phyloP scores from a whole-genome alignment of 2,329 filamentous ascomycete species.

The Phyllosticta paracitricarpa region DNA sequence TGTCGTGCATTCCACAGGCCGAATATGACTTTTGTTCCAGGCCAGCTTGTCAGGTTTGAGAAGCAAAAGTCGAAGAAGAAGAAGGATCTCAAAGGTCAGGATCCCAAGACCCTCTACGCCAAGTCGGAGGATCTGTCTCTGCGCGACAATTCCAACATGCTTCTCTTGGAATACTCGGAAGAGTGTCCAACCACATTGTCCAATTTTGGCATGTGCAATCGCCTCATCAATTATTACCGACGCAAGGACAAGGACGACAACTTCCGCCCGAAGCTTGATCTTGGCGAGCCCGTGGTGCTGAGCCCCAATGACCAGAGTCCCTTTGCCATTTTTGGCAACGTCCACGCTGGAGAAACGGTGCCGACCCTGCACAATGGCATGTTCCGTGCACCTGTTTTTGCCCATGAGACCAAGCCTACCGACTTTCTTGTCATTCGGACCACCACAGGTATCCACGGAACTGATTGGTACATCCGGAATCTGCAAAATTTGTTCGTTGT shows the following conservation, averaged over 20 bases:
- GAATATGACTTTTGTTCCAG: conserved; percentile 59
- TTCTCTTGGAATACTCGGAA: conserved; percentile 92
- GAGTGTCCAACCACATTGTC: conserved; percentile 85
- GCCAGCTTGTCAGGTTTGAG: conserved; percentile 62
- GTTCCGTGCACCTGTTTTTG: conserved; percentile 90
- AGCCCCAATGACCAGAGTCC: conserved; percentile 92
- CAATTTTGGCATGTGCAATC: conserved; percentile 95
- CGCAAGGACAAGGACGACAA: conserved; percentile 64
- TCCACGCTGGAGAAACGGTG: conserved; percentile 82
- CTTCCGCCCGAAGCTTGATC: conserved; percentile 64
- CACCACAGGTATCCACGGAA: conserved; percentile 67
- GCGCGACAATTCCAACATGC: conserved; percentile 76
- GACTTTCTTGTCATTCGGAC: conserved; percentile 85
- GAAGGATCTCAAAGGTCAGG: conserved; percentile 72
- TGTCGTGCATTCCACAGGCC: conserved; percentile 79
- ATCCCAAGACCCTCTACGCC: conserved; percentile 67
- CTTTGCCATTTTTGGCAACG: conserved; percentile 88
- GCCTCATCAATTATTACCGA: conserved; percentile 93
- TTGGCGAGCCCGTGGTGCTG: conserved; percentile 82
- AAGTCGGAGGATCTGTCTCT: conserved; percentile 74
- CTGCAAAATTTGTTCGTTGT: conserved; percentile 87
- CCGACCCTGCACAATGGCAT: conserved; percentile 90
- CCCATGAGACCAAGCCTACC: conserved; percentile 63
- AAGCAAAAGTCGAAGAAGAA: conserved; percentile 62
- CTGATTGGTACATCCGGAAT: conserved; percentile 72